These are phyloP conservation scores for Zygosaccharomyces lentus DNA, from an alignment of 805 yeast species.

Conservation along the genomic window DNA sequence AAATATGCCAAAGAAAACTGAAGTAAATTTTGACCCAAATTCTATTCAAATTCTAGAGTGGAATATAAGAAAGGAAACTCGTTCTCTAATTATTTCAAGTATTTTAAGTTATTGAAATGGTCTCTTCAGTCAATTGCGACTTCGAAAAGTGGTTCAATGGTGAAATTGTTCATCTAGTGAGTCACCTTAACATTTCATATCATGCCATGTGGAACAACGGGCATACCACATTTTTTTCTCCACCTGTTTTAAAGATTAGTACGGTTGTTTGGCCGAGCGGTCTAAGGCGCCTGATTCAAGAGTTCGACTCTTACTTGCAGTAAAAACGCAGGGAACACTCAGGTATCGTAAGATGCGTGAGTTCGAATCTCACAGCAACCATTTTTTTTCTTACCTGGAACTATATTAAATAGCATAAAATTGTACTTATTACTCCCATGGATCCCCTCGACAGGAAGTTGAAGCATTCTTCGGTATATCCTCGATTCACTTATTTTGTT, in stretches of 20 bases:
- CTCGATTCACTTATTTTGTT: too few species aligned
- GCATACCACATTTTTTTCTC: background rate
- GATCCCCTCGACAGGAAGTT: too few species aligned
- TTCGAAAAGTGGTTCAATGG: constrained; percentile 7
- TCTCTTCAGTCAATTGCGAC: constrained; percentile 1
- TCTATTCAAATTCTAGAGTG: background rate
- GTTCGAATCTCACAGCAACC: constrained; percentile 37
- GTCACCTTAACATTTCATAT: too few species aligned
- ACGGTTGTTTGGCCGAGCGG: constrained; percentile 37
- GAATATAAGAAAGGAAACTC: background rate
- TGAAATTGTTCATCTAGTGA: background rate
- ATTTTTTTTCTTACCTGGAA: constrained; percentile 22
- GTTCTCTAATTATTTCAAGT: background rate
- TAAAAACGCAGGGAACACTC: constrained; percentile 24
- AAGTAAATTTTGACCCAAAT: background rate
- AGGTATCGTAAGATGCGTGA: constrained; percentile 37
- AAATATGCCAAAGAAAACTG: background rate
- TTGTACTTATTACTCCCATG: too few species aligned
- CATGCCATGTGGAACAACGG: too few species aligned
- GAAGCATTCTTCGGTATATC: too few species aligned
- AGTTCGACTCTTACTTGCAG: constrained; percentile 22
- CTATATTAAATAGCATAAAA: too few species aligned
- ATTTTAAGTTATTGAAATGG: background rate
- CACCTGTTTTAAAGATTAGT: background rate
- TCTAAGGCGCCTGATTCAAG: constrained; percentile 38